Conservation (phyloP, 2,329 filamentous ascomycete species). For the Ceratocystis diversiconidia region DNA sequence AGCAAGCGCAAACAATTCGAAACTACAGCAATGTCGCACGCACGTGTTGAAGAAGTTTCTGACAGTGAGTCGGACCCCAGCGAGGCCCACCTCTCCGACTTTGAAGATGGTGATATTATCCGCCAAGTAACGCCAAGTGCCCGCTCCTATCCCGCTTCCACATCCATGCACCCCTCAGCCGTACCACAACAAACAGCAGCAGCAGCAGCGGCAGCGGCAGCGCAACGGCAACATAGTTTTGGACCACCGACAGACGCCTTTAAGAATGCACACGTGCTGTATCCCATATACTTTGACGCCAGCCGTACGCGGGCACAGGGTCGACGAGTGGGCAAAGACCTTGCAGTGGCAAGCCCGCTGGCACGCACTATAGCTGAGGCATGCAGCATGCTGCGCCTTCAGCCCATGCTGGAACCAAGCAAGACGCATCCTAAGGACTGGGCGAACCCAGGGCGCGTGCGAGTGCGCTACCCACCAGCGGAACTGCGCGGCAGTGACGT, state of each 20-base stretch:
- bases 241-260: slow-evolving; percentile 38
- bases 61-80: slow-evolving; percentile 80
- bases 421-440: slow-evolving; percentile 95
- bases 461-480: slow-evolving; percentile 53
- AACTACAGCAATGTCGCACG: slow-evolving; percentile 54
- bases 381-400: slow-evolving; percentile 56
- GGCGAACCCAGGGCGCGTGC: slow-evolving; percentile 86
- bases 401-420: slow-evolving; percentile 72
- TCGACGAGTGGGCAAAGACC: slow-evolving; percentile 55
- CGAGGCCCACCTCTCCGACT: slow-evolving; percentile 65
- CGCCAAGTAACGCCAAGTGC: slow-evolving; percentile 23
- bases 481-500: slow-evolving; percentile 18
- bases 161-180: slow-evolving; percentile 24
- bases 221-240: slow-evolving; percentile 1
- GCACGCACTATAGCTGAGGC: slow-evolving; percentile 81
- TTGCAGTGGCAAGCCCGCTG: slow-evolving; percentile 72
- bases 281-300: slow-evolving; percentile 89
- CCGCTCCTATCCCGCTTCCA: slow-evolving; percentile 3
- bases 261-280: slow-evolving; percentile 74
- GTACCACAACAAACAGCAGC: not conserved
- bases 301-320: slow-evolving; percentile 61
- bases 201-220: too few relatives aligned
- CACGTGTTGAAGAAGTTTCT: slow-evolving; percentile 82
- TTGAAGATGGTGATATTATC: slow-evolving; percentile 43
- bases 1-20: slow-evolving; percentile 3